Evolutionary conservation across 2,329 filamentous ascomycete genomes (phyloP).

Genomic region (Xylaria sp.): DNA sequence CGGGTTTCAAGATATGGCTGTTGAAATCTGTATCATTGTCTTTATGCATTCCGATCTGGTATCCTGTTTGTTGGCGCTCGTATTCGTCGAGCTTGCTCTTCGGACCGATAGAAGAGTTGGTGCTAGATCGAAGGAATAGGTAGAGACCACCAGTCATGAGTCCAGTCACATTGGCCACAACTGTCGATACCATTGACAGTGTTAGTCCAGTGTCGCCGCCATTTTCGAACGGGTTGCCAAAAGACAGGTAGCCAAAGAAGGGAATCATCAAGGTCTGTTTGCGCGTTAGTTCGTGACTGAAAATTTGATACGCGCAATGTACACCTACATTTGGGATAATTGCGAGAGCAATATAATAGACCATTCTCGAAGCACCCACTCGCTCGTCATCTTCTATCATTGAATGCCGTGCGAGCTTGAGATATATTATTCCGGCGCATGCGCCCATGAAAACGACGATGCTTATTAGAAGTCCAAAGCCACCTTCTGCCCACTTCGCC

Average conservation of each 20-base stretch:
- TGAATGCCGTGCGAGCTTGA: slow-evolving; percentile 59
- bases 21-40: slow-evolving; percentile 39
- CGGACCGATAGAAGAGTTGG: slow-evolving; percentile 59
- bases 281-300: slow-evolving; percentile 35
- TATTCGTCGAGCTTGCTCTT: slow-evolving; percentile 53
- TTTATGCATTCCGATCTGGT: slow-evolving; percentile 37
- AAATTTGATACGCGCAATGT: not conserved
- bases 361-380: slow-evolving; percentile 70
- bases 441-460: slow-evolving; percentile 57
- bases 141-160: slow-evolving; percentile 69
- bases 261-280: slow-evolving; percentile 64
- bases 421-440: slow-evolving; percentile 59
- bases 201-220: slow-evolving; percentile 53
- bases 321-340: slow-evolving; percentile 61
- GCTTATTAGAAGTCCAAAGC: slow-evolving; percentile 58
- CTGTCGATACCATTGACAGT: slow-evolving; percentile 66
- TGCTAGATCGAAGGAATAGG: slow-evolving; percentile 69
- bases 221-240: slow-evolving; percentile 46
- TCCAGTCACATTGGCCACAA: slow-evolving; percentile 70
- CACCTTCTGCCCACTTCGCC: slow-evolving; percentile 62
- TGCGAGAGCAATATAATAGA: slow-evolving; percentile 67
- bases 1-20: slow-evolving; percentile 45
- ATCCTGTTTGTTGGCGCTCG: slow-evolving; percentile 51
- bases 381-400: slow-evolving; percentile 64
- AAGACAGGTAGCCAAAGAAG: slow-evolving; percentile 65